phyloP scores from a whole-genome alignment of 2,329 filamentous ascomycete species.

The Fusarium equiseti region DNA sequence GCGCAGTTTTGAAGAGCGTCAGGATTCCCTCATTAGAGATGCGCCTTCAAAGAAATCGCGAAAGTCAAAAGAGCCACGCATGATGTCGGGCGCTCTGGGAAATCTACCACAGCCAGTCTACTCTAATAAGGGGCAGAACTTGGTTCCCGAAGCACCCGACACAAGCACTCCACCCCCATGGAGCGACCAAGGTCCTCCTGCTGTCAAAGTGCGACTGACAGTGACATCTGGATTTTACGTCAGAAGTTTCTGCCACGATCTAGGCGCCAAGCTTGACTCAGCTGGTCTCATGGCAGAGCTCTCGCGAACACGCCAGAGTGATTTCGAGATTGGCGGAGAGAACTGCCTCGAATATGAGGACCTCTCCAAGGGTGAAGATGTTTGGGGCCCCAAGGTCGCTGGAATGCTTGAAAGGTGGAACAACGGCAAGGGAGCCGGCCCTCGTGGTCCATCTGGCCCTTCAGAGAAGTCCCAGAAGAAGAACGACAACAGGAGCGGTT shows the following conservation, averaged over 20 bases:
- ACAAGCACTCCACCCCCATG: constrained; percentile 66
- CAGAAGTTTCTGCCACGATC: constrained; percentile 90
- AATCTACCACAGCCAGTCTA: constrained; percentile 60
- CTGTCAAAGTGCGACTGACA: constrained; percentile 86
- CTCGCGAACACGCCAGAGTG: constrained; percentile 81
- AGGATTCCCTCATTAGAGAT: constrained; percentile 69
- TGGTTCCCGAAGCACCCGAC: constrained; percentile 63
- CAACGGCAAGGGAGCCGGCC: constrained; percentile 42
- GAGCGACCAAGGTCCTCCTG: constrained; percentile 75
- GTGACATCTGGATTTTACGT: constrained; percentile 98
- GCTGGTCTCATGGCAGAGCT: constrained; percentile 89
- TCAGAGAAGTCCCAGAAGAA: constrained; percentile 42
- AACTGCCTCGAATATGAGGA: constrained; percentile 86
- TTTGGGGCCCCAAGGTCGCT: constrained; percentile 82
- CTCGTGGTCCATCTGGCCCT: constrained; percentile 38
- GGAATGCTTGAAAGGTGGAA: constrained; percentile 61
- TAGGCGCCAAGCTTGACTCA: constrained; percentile 84
- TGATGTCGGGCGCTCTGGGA: constrained; percentile 71
- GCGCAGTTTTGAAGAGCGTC: constrained; percentile 68
- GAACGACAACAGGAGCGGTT: constrained; percentile 29
- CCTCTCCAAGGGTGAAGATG: constrained; percentile 78
- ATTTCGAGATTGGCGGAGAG: constrained; percentile 76
- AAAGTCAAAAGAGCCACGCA: constrained; percentile 51
- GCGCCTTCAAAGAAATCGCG: constrained; percentile 54
- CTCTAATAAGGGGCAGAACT: constrained; percentile 61